phyloP scores from a whole-genome alignment of 805 yeast species.

The Martiniozyma abietophila region DNA sequence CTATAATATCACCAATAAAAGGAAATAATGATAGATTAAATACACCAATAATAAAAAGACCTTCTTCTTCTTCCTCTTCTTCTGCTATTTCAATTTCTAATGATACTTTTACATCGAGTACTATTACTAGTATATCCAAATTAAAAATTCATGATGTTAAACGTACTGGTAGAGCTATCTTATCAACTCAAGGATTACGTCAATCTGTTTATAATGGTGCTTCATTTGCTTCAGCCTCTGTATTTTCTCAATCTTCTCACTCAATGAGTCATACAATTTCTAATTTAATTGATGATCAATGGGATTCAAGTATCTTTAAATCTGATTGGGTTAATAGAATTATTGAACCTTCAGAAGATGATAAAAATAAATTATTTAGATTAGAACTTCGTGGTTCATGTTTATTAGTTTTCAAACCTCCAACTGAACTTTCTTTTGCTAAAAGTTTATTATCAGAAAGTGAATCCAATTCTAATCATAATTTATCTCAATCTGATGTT shows the following conservation, averaged over 20 bases:
- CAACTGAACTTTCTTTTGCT: conserved; percentile 28
- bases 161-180: too few relatives aligned
- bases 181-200: too few relatives aligned
- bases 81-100: background rate
- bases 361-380: conserved; percentile 36
- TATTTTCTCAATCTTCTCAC: background rate
- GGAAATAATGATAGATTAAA: too few relatives aligned
- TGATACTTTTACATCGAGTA: too few relatives aligned
- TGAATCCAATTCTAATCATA: background rate
- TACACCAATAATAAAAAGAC: too few relatives aligned
- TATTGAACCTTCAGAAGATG: conserved; percentile 22
- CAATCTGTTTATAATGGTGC: background rate
- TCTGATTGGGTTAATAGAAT: conserved; percentile 55
- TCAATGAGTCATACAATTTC: background rate
- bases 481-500: too few relatives aligned
- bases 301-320: conserved; percentile 33
- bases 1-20: too few relatives aligned
- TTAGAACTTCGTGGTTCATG: conserved; percentile 66
- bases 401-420: conserved; percentile 53
- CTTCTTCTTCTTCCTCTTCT: background rate
- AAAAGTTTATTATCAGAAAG: conserved; percentile 7
- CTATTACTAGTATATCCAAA: too few relatives aligned
- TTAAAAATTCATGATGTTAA: too few relatives aligned
- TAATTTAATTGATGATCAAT: conserved; percentile 21
- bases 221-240: background rate